Evolutionary conservation across 805 yeast species (phyloP), one percentile per base, ranked within the genome.

Genomic region (Kregervanrija delftensis): DNA sequence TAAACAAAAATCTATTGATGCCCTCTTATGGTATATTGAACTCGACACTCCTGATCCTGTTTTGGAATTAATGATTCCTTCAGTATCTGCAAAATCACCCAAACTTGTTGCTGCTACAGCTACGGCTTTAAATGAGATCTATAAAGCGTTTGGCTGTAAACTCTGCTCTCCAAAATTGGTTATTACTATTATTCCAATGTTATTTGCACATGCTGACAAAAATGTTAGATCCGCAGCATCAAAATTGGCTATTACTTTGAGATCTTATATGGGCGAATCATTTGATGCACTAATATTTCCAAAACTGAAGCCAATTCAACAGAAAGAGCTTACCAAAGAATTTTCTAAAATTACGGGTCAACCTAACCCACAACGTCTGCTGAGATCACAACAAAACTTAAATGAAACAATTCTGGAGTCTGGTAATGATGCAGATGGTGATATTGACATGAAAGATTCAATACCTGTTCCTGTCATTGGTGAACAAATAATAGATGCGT

Each of bases 241-340:
- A 5, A 69, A 72, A 37, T 68, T 91, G 50, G 70, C 89, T 0
- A 77, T 86, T 4, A 85, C 80, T 44, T 58, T 90, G 28, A 79
- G 81, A 60, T 76, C 78, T 46, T 86, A 93, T 84, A 72, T 84
- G 59, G 93, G 95, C 2, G 75, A 66, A 15, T 61, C 77, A 0
- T 65, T 87, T 35, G 80, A 79, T 42, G 70, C 72, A 12, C 59
- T 81, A 0, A 64, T 88, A 35, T 76, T 87, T 44, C 76, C 83
- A 3, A 79, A 79, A 28, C 72, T 93, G 64, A 93, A 91, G 60
- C 96, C 96, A 0, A 87, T 89, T 15, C 98, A 91, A 62, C 91
- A 87, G 63, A 85, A 83, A 50, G 98, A 90, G 58, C 71, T 91
- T 46, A 70, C 77, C 6, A 77, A 78, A 33, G 80, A 78, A 22